A percentile compares a stretch with the other conserved stretches of the same genome.
Conservation (phyloP, 768 basidiomycete genomes). For the Auriculariales sp. region DNA sequence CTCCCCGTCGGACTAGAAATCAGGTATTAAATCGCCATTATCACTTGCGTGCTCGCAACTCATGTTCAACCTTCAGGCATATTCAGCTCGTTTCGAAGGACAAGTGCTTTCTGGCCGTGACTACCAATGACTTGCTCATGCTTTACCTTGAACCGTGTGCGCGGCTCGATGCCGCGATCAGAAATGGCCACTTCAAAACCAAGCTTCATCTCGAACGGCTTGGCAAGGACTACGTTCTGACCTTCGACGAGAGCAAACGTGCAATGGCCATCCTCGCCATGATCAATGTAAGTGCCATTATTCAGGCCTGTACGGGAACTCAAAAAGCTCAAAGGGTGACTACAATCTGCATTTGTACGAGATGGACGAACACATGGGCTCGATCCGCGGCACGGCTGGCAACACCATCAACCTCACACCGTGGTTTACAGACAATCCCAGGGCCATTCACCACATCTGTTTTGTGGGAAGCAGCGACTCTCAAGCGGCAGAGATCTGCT, state of each 20-base stretch:
- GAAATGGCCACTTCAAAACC: slow-evolving; percentile 13
- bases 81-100: slow-evolving; percentile 26
- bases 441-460: slow-evolving; percentile 20
- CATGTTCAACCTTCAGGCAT: slow-evolving; percentile 15
- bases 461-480: slow-evolving; percentile 33
- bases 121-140: slow-evolving; percentile 19
- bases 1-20: slow-evolving; percentile 17
- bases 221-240: slow-evolving; percentile 27
- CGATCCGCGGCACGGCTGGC: slow-evolving; percentile 26
- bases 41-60: not conserved
- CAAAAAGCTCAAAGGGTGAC: slow-evolving; percentile 1
- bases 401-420: slow-evolving; percentile 22
- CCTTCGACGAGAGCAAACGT: slow-evolving; percentile 38
- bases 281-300: not conserved
- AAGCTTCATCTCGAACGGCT: slow-evolving; percentile 29
- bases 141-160: slow-evolving; percentile 25
- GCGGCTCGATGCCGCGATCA: slow-evolving; percentile 19
- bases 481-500: slow-evolving; percentile 29
- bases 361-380: slow-evolving; percentile 28
- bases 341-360: slow-evolving; percentile 29
- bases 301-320: not conserved
- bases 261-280: slow-evolving; percentile 20
- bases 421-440: slow-evolving; percentile 28
- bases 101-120: slow-evolving; percentile 27
- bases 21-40: slow-evolving; percentile 14